Base-by-base conservation (phyloP, 129 eudicot species). In the Lonicera japonica region DNA sequence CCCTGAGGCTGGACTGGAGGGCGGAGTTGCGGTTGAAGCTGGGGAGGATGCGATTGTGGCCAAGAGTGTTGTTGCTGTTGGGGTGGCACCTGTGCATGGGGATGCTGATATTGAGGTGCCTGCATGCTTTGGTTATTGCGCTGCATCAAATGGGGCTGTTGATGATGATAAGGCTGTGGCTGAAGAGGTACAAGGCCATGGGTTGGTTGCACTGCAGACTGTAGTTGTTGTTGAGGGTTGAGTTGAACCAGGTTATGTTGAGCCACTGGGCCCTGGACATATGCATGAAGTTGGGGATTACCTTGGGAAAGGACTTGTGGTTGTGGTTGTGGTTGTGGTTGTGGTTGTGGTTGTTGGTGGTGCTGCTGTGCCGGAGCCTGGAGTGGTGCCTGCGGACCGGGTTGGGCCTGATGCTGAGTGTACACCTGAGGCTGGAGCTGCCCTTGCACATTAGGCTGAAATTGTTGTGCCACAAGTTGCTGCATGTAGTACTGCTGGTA, bases 61-160 rank as follows among this genome's bases (percentile, higher is more conserved):
- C 48, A 75, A 1, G 70, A 57, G 25, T 80, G 91, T 3, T 61
- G 19, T 14, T 75, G 78, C 23, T 78, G 56, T 58, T 77, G 55
- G 45, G 66, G 19, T 24, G 74, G 79, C 70, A 72, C 70, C 70
- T 76, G 88, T 41, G 74, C 67, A 34, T 60, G 89, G 53, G 83
- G 70, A 72, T 92, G 97, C 75, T 77, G 95, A 78, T 82, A 70
- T 63, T 73, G 95, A 73, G 95, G 86, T 66, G 61, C 66, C 71
- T 81, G 96, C 75, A 79, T 54, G n/a, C 22, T 68, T 77, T 57
- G 73, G 83, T 63, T 82, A 90, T 14, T 63, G 43, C n/a, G n/a
- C n/a, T n/a, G n/a, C n/a, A n/a, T n/a, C n/a, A n/a, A n/a, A 24
- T 77, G 81, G 66, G 79, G 73, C 74, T 66, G 94, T 17, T 24